Evolutionary conservation across 1,284 basidiomycete genomes (phyloP), one percentile per base, ranked within the genome.

Genomic region (Cutaneotrichosporon cavernicola): DNA sequence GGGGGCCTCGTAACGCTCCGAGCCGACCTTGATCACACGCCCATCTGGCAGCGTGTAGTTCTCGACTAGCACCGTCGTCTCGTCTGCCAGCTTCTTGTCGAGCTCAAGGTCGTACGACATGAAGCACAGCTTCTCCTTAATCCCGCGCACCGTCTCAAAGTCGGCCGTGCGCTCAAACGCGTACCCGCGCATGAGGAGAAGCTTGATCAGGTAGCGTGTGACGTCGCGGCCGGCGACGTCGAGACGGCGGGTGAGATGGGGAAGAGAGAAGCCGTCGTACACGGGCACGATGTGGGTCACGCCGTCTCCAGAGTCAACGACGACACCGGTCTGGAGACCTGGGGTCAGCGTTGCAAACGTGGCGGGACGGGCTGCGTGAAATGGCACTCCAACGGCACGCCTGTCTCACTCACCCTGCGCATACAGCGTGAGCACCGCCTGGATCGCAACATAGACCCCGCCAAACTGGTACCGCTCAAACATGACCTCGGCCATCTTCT

Each of bases 111-210:
- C 96, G 75, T 99, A 99, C 73, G 92, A 93, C 73, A 96, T 91
- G 77, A 98, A 99, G 82, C 95, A 99, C 46, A 98, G 82, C 80
- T 95, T 96, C 85, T 99, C 96, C 83, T 99, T 99, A 84, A 99
- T 98, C 81, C 96, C 92, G 34, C 95, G 84, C 21, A 99, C 95
- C 5, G 97, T 99, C 83, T 99, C 97, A 75, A 99, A 99, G 82
- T 99, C 97, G 57, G 96, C 97, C 6, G 97, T 99, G 56, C 97
- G 88, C 82, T 99, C 99, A 85, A 99, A 99, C 0, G 97, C 97
- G 80, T 99, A 99, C 21, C 97, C 97, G 34, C 96, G 89, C 92
- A 98, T 95, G 70, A 98, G 87, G 9, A 99, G 85, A 13, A 99
- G 86, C 83, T 99, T 99, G 87, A 99, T 99, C 76, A 99, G 84